Evolutionary conservation across 2,329 filamentous ascomycete species (phyloP).

Genomic region (Cryphonectria parasitica): DNA sequence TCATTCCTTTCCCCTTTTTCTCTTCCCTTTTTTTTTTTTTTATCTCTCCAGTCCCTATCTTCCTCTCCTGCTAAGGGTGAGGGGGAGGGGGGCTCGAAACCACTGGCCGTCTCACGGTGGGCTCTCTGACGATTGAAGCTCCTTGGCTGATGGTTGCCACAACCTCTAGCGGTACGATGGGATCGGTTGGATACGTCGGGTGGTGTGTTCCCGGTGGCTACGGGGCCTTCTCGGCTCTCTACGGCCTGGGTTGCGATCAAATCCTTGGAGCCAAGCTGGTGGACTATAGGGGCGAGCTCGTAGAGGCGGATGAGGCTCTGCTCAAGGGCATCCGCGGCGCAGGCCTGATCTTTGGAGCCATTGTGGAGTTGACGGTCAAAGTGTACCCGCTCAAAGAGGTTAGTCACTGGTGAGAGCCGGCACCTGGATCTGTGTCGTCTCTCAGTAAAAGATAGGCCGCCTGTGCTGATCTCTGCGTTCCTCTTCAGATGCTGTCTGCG

Average conservation of each 20-base stretch:
- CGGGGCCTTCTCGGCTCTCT: constrained; percentile 37
- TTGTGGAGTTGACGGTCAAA: constrained; percentile 46
- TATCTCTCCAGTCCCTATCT: not conserved
- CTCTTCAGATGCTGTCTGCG: not conserved
- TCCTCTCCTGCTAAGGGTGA: not conserved
- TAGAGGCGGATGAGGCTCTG: constrained; percentile 43
- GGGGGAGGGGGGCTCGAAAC: not conserved
- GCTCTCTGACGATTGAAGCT: not conserved
- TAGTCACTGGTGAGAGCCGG: constrained; percentile 5
- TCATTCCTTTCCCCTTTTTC: not conserved
- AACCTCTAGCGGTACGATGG: constrained; percentile 31
- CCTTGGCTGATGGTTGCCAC: not conserved
- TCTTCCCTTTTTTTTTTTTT: not conserved
- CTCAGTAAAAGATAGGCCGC: not conserved
- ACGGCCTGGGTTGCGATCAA: constrained; percentile 44
- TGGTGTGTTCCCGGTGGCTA: constrained; percentile 44
- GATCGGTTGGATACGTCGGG: constrained; percentile 39
- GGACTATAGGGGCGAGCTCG: constrained; percentile 41
- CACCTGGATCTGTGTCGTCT: not conserved
- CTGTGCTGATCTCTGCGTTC: not conserved
- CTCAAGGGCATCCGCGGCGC: constrained; percentile 45
- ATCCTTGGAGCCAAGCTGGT: constrained; percentile 44
- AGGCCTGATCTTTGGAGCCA: constrained; percentile 45
- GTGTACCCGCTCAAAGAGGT: constrained; percentile 42
- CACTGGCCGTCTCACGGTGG: not conserved